Evolutionary conservation across 768 basidiomycete genomes (phyloP).

Genomic region (Termitomyces sp.): DNA sequence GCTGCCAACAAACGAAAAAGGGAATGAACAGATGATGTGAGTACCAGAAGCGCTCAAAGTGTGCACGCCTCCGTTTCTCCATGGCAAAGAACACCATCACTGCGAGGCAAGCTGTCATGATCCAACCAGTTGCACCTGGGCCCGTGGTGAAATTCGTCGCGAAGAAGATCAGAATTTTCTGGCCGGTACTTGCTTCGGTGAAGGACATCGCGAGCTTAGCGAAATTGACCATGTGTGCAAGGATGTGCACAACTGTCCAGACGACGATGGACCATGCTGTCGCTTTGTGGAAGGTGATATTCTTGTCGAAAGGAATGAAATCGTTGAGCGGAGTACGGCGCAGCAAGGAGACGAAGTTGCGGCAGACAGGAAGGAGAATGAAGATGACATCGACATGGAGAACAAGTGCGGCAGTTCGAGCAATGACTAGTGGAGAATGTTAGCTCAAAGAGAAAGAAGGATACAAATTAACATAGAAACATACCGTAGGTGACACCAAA

Average conservation of each 20-base stretch:
- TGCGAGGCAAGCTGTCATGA: constrained; percentile 70
- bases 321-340: constrained; percentile 82
- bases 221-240: constrained; percentile 87
- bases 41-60: constrained; percentile 91
- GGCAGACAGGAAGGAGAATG: constrained; percentile 92
- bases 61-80: constrained; percentile 70
- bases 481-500: constrained; percentile 79
- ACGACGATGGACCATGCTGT: constrained; percentile 88
- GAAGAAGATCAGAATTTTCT: constrained; percentile 67
- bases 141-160: constrained; percentile 76
- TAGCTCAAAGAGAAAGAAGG: constrained; percentile 34
- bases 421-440: constrained; percentile 51
- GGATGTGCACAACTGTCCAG: constrained; percentile 69
- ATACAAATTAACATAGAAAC: constrained; percentile 17
- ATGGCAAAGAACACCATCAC: constrained; percentile 83
- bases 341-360: constrained; percentile 88
- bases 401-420: constrained; percentile 83
- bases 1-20: constrained; percentile 93
- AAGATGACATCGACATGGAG: constrained; percentile 90
- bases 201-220: constrained; percentile 55
- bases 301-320: constrained; percentile 91
- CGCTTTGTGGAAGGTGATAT: constrained; percentile 85
- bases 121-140: constrained; percentile 82
- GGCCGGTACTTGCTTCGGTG: constrained; percentile 44
- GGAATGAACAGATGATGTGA: constrained; percentile 83